Evolutionary conservation across 2,329 filamentous ascomycete species (phyloP), one percentile per base, ranked within the genome.

Genomic region (Chalaropsis thielavioides): DNA sequence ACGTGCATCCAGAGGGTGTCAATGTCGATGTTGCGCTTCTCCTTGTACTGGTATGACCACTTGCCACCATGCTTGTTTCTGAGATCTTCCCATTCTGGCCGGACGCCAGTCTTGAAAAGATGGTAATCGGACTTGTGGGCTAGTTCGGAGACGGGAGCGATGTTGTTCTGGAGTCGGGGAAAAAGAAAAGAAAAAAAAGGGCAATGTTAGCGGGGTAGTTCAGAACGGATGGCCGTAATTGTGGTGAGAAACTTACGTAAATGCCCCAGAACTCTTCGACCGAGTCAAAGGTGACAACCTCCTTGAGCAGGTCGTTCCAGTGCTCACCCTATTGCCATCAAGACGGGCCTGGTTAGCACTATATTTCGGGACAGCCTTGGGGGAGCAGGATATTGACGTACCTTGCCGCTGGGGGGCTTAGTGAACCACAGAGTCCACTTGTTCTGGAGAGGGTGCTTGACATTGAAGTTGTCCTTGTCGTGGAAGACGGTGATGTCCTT

Each of bases 221-320:
- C 27, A 40, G 24, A n/a, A 22, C 15, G 13, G 1, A 49, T 19
- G 17, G 31, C 4, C 15, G 63, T 24, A 19, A 19, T 19, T 35
- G 40, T 46, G 46, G 15, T 7, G 24, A 27, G 27, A 49, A 46
- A 81, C 92, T 75, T 83, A 99, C 95, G 77, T 97, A 97, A 74
- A 99, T 90, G 67, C 94, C 94, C 94, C 94, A 99, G 78, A 99
- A 99, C 76, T 99, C 95, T 79, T 99, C 94, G 31, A 99, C 94
- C 2, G 92, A 96, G 79, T 96, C 90, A 73, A 99, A 97, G 66
- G 90, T 96, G 73, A 99, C 96, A 71, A 99, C 92, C 76, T 99
- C 91, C 80, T 99, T 99, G 69, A 99, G 80, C 68, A 97, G 80
- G 75, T 99, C 94, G 71, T 95, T 95, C 94, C 95, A 99, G 82